These are phyloP conservation scores for Notholithocarpus densiflorus DNA, from an alignment of 306 rosid species.

Conservation along the genomic window DNA sequence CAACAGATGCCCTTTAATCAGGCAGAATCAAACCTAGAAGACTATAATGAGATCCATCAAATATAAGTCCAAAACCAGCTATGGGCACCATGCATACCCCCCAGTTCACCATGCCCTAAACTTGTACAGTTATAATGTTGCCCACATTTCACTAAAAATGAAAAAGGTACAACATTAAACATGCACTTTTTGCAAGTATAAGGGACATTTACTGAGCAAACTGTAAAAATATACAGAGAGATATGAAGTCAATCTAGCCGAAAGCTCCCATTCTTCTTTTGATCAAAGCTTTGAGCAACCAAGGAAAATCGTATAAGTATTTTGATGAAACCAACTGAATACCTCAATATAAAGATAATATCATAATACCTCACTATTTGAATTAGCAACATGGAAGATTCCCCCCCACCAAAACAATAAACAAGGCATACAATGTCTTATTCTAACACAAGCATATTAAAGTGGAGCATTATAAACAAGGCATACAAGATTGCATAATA, in stretches of 20 bases:
- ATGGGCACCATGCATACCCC: background rate
- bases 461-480: too few species aligned
- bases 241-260: constrained; percentile 71
- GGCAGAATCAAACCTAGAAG: background rate
- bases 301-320: too few species aligned
- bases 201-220: constrained; percentile 59
- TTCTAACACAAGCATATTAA: too few species aligned
- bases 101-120: background rate
- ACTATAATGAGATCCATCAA: background rate
- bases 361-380: too few species aligned
- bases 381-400: too few species aligned
- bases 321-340: too few species aligned
- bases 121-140: too few species aligned
- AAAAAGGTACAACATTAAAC: background rate
- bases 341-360: background rate
- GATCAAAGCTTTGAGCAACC: constrained; percentile 78
- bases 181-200: background rate
- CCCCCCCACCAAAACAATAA: too few species aligned
- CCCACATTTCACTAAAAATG: background rate
- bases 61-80: background rate
- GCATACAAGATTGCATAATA: too few species aligned
- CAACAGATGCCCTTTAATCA: too few species aligned
- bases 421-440: too few species aligned
- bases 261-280: constrained; percentile 61
- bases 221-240: constrained; percentile 77